Conservation (phyloP, 106 monocot genomes). For the Allium fistulosum region DNA sequence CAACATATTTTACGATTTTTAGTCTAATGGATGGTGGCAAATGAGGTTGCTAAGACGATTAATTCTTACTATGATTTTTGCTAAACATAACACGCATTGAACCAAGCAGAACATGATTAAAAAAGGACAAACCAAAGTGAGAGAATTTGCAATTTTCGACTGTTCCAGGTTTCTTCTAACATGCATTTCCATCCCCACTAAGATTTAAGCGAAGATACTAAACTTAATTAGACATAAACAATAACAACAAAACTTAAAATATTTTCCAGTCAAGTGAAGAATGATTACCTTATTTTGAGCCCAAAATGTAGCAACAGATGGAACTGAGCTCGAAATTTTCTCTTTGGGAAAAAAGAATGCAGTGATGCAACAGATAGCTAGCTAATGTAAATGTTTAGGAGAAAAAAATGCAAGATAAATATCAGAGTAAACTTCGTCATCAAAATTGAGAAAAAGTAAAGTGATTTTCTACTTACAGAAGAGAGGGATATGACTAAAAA, state of each 20-base stretch:
- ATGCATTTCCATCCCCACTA: constrained; percentile 30
- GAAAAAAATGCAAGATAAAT: neutral
- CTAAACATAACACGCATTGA: too few relatives aligned
- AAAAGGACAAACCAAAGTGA: constrained; percentile 31
- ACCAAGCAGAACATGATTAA: too few relatives aligned
- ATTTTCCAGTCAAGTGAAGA: neutral
- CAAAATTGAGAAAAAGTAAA: neutral
- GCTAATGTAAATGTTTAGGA: constrained; percentile 3
- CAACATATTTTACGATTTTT: too few relatives aligned
- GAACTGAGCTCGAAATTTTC: constrained; percentile 8
- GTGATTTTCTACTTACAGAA: constrained; percentile 18
- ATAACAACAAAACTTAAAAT: too few relatives aligned
- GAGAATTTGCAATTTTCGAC: constrained; percentile 24
- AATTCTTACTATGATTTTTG: too few relatives aligned
- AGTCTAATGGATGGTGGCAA: too few relatives aligned
- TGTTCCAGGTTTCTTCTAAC: constrained; percentile 31
- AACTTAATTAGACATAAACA: too few relatives aligned
- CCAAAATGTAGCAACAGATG: constrained; percentile 16
- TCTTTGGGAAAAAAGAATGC: constrained; percentile 36
- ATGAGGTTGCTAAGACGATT: too few relatives aligned
- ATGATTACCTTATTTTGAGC: constrained; percentile 20
- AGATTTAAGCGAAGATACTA: too few relatives aligned
- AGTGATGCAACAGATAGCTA: constrained; percentile 20
- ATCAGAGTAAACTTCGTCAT: neutral
- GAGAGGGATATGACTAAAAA: constrained; percentile 29